Evolutionary conservation across 2,329 filamentous ascomycete genomes (phyloP).

Genomic region (Simplicillium sp.): DNA sequence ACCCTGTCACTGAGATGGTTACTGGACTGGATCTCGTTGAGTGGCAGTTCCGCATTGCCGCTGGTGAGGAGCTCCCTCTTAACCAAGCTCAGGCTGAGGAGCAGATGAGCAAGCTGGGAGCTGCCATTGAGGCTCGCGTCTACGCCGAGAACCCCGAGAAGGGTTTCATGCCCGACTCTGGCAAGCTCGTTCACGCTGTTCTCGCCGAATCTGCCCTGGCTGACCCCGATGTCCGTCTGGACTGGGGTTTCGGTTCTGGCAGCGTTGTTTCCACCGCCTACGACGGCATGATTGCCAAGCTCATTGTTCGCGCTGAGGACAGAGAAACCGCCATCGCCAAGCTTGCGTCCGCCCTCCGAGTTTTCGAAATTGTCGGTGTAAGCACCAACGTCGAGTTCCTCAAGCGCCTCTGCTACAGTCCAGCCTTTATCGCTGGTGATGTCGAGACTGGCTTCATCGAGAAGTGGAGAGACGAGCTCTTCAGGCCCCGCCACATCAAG

Average conservation of each 20-base stretch:
- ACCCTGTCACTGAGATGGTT: conserved; percentile 74
- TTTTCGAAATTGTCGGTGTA: conserved; percentile 87
- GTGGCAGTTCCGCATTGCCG: conserved; percentile 81
- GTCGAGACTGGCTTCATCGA: conserved; percentile 97
- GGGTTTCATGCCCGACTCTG: conserved; percentile 91
- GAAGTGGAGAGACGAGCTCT: conserved; percentile 74
- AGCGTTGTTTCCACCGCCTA: conserved; percentile 92
- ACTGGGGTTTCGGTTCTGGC: conserved; percentile 85
- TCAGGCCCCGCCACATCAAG: conserved; percentile 49
- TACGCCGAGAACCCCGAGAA: conserved; percentile 91
- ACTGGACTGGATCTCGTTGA: conserved; percentile 71
- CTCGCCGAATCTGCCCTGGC: conserved; percentile 54
- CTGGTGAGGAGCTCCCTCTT: conserved; percentile 46
- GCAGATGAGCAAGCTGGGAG: conserved; percentile 65
- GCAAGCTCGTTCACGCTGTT: conserved; percentile 71
- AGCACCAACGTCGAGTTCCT: conserved; percentile 96
- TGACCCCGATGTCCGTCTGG: conserved; percentile 71
- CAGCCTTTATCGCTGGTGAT: conserved; percentile 74
- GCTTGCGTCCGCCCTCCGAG: conserved; percentile 67
- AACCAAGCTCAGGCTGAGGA: conserved; percentile 57
- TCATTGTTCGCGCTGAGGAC: conserved; percentile 78
- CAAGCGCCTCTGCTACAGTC: conserved; percentile 73
- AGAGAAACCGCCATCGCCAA: conserved; percentile 76
- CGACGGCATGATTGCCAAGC: conserved; percentile 97
- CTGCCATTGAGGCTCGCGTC: conserved; percentile 86